Evolutionary conservation across 768 basidiomycete species (phyloP).

Genomic region (Pleurotus platypus): DNA sequence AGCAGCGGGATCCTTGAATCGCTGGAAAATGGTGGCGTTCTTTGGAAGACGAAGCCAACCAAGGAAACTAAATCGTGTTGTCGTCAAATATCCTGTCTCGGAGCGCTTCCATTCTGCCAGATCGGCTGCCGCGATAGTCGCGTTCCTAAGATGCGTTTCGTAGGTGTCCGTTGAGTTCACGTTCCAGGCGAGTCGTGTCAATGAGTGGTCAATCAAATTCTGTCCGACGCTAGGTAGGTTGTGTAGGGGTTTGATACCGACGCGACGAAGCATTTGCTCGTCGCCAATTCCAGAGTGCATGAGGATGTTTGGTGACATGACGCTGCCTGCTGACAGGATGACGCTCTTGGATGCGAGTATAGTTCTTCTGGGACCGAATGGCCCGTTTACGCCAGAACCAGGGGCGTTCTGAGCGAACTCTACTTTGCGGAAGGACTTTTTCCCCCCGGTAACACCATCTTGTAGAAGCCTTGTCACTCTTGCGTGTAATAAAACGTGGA

Average conservation of each 20-base stretch:
- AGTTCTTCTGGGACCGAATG: neutral
- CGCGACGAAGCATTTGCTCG: neutral
- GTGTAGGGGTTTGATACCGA: slow-evolving; percentile 14
- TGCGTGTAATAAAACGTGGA: slow-evolving; percentile 19
- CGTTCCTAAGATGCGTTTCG: slow-evolving; percentile 11
- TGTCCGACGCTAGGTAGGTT: slow-evolving; percentile 20
- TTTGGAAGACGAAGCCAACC: slow-evolving; percentile 21
- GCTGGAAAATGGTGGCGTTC: slow-evolving; percentile 25
- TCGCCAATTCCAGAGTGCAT: slow-evolving; percentile 24
- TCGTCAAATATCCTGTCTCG: slow-evolving; percentile 16
- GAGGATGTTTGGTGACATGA: slow-evolving; percentile 22
- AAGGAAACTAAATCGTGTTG: slow-evolving; percentile 8
- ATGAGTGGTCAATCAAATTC: slow-evolving; percentile 23
- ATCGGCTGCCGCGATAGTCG: slow-evolving; percentile 8
- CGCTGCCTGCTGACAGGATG: slow-evolving; percentile 24
- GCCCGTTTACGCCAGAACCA: neutral
- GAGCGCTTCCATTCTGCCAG: slow-evolving; percentile 16
- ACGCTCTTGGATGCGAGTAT: slow-evolving; percentile 17
- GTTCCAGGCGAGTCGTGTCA: neutral
- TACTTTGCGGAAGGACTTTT: slow-evolving; percentile 14
- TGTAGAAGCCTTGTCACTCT: slow-evolving; percentile 13
- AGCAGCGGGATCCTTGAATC: slow-evolving; percentile 28
- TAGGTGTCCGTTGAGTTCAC: slow-evolving; percentile 14
- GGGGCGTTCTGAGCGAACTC: slow-evolving; percentile 13
- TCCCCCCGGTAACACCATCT: neutral